A percentile compares a stretch with the other conserved stretches of the same genome.
Evolutionary conservation across 768 basidiomycete species (phyloP).

Genomic region (Royoungia palumana): DNA sequence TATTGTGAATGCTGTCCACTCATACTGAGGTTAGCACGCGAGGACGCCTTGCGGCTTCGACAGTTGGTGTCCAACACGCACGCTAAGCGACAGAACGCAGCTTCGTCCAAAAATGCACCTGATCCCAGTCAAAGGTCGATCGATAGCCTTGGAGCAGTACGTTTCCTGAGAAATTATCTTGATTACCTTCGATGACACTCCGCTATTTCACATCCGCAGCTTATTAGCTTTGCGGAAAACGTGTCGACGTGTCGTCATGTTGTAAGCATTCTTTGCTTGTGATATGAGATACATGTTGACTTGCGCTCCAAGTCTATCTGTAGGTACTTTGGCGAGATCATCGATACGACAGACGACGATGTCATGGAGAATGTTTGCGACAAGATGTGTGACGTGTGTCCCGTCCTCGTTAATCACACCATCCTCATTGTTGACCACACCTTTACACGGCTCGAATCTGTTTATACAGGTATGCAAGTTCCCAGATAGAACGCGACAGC

Average conservation of each 20-base stretch:
- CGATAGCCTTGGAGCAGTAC: slow-evolving; percentile 61
- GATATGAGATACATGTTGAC: not conserved
- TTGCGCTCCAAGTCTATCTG: slow-evolving; percentile 55
- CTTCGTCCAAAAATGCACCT: slow-evolving; percentile 46
- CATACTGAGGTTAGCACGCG: slow-evolving; percentile 51
- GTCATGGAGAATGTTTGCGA: slow-evolving; percentile 55
- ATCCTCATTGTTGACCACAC: not conserved
- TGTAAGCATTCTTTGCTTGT: slow-evolving; percentile 38
- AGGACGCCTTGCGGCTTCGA: slow-evolving; percentile 60
- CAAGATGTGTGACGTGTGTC: slow-evolving; percentile 76
- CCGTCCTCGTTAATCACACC: not conserved
- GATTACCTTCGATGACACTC: slow-evolving; percentile 15
- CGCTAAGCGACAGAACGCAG: slow-evolving; percentile 41
- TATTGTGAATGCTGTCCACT: not conserved
- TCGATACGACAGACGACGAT: slow-evolving; percentile 47
- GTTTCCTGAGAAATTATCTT: slow-evolving; percentile 15
- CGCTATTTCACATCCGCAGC: slow-evolving; percentile 25
- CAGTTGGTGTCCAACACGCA: slow-evolving; percentile 48
- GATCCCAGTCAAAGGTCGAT: slow-evolving; percentile 65
- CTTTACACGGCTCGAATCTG: not conserved
- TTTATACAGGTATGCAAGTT: slow-evolving; percentile 69
- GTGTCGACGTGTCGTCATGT: slow-evolving; percentile 64
- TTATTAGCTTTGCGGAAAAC: slow-evolving; percentile 57
- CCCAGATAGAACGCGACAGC: slow-evolving; percentile 58
- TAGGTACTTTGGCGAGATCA: slow-evolving; percentile 73